Evolutionary conservation across 371 early-diverging fungal species (phyloP), one percentile per base, ranked within the genome.

Genomic region (Saksenaea vasiformis): DNA sequence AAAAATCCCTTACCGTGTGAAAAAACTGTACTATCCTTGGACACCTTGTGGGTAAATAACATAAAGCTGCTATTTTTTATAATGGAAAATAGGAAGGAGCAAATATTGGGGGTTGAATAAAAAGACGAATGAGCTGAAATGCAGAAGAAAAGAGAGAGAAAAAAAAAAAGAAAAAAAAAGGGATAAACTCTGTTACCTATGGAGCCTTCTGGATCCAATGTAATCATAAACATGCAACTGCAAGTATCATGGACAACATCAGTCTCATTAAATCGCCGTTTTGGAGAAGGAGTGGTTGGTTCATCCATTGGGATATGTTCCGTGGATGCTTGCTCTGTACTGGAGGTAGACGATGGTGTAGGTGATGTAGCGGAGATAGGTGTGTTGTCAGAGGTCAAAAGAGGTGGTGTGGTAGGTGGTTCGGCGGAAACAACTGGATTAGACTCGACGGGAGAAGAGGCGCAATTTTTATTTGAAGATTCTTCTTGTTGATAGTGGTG

Each of bases 181-280:
- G 31, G 4, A 47, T 31, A 39, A 17, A 14, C 24, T 11, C 37
- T 43, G 27, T 66, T 64, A 70, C 71, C 71, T 28, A 58, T 64
- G 36, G 34, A 63, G 38, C 71, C 67, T 53, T 70, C 57, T 22
- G 37, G 28, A 58, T 70, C 71, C 39, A 70, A 47, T 2, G 35
- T 43, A 13, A 70, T 62, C 39, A 62, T 63, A 38, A 70, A 70
- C 64, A 70, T 64, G 61, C 43, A 66, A 37, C 36, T 31, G 17
- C 47, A 31, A 1, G 26, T 41, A 39, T 70, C 71, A 41, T 70
- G 71, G 0, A 61, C 54, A 27, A 70, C 58, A 36, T 67, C 65
- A 14, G 61, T 39, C 27, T 53, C 59, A 31, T 55, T 54, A 13
- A 60, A 37, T 28, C 51, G 10, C 41, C 47, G 36, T 64, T 39